phyloP scores from a whole-genome alignment of 306 rosid genomes.

The Lathyrus oleraceus region DNA sequence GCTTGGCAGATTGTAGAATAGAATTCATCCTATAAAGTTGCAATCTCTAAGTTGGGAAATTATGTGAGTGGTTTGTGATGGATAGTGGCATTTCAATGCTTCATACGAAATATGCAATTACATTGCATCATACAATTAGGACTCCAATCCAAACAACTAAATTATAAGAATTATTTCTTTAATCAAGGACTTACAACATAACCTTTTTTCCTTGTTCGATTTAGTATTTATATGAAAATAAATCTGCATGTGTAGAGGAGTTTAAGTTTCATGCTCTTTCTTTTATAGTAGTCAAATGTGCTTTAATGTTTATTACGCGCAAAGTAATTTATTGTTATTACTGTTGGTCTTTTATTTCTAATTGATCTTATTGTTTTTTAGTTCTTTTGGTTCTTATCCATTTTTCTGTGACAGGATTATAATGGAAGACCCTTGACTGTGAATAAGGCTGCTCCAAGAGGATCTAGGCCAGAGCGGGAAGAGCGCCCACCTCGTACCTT shows the following conservation, averaged over 20 bases:
- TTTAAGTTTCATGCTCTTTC: not conserved
- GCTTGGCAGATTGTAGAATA: too few relatives aligned
- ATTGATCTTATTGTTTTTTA: not conserved
- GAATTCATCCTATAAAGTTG: not conserved
- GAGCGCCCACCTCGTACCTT: slow-evolving; percentile 67
- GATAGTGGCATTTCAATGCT: slow-evolving; percentile 6
- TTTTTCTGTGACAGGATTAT: slow-evolving; percentile 48
- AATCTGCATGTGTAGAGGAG: not conserved
- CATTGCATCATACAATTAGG: not conserved
- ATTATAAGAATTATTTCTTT: not conserved
- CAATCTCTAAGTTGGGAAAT: not conserved
- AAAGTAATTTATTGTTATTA: not conserved
- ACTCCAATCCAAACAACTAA: not conserved
- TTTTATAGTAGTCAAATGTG: not conserved
- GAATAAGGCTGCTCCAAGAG: slow-evolving; percentile 91
- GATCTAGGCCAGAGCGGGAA: slow-evolving; percentile 65
- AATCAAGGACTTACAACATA: not conserved
- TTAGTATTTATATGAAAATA: not conserved
- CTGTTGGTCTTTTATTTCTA: not conserved
- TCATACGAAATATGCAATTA: slow-evolving; percentile 6
- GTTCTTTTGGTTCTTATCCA: slow-evolving; percentile 9
- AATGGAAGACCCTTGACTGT: slow-evolving; percentile 83
- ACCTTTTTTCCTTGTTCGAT: not conserved
- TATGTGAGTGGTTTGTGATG: not conserved
- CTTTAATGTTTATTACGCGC: not conserved